Evolutionary conservation across 164 flowering plant species (phyloP), one percentile per base, ranked within the genome.

Genomic region (Kalanchoe fedtschenkoi): DNA sequence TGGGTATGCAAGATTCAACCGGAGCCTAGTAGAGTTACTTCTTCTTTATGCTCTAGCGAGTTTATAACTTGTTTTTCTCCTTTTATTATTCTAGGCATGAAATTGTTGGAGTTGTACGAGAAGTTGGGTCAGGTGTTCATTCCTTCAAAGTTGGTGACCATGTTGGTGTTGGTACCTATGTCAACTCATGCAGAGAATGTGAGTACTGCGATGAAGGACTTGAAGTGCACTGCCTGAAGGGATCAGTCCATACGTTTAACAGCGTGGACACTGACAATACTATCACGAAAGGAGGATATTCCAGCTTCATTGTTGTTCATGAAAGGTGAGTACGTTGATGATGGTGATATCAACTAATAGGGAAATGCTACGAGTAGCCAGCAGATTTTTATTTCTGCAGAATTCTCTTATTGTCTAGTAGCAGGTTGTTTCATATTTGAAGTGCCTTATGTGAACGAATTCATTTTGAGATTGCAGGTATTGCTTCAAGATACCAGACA

Each of bases 131-230:
- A 7, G 71, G 67, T 67, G 88, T 87, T 34, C 60, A 65, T 1
- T 76, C 81, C 34, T 90, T 86, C 74, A 86, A 79, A 78, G 75
- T 73, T 42, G 95, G 95, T 16, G 95, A 90, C 60, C 89, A 81
- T 74, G 83, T 86, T 66, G 97, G 90, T 41, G 93, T 90, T 34
- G 95, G 97, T 43, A 84, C 95, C 29, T 88, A 80, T 68, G 84
- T 90, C 28, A 77, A 85, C 68, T 83, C 97, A 2, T 90, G 97
- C 75, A 80, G 87, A 71, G 82, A 80, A 17, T 90, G 97, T 67
- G 86, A 83, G 32, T 76, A 79, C 54, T 88, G 97, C 47, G 69
- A 83, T 66, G 83, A 75, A 47, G 65, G 75, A 34, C 32, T 66
- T 33, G 97, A 90, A 74, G 74, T 69, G 60, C 63, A 76, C 60